Base-by-base conservation (phyloP, 2,329 filamentous ascomycete species). In the Penicillium sp. region DNA sequence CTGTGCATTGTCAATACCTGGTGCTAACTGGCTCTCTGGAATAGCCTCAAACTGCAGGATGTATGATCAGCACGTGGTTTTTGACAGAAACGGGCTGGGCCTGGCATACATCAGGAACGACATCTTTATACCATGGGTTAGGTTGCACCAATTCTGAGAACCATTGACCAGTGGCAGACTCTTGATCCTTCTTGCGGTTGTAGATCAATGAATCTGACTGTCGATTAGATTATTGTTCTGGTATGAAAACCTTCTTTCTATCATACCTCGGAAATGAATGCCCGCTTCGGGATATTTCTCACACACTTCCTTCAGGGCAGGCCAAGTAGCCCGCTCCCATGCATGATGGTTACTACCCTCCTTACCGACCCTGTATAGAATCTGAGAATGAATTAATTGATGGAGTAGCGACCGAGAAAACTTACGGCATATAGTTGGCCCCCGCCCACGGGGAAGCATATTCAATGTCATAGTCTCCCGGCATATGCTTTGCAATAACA, bases 371-470 rank as follows among this genome's bases (percentile, higher is more conserved):
- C 78, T 79, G 45, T 51, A 24, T 2, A 49, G 1, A 35, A 29
- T 46, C 11, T 24, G 19, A 22, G 11, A 14, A 19, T 5, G 1
- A 4, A n/a, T 16, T 26, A 7, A 24, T 13, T 7, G 22, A 27
- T 26, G 47, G 11, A 52, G 57, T n/a, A 49, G 39, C 31, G 46
- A 48, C 13, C 16, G 7, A 8, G 21, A 21, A 11, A n/a, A 48
- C 87, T 60, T 67, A 90, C 87, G 89, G 91, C 58, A 89, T 73
- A 68, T 87, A 87, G 69, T 95, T 93, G 60, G 91, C 91, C 14
- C 91, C 91, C 3, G 91, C 91, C 89, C 90, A 96, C 1, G 91
- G 91, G 6, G 90, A 96, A 0, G 90, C 88, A 73, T 96, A 97
- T 79, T 96, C 89, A 64, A 93, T 88, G 64, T 93, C 90, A 74